Conservation (phyloP, 192 early-diverging fungal genomes). For the Backusella tarrabulga region DNA sequence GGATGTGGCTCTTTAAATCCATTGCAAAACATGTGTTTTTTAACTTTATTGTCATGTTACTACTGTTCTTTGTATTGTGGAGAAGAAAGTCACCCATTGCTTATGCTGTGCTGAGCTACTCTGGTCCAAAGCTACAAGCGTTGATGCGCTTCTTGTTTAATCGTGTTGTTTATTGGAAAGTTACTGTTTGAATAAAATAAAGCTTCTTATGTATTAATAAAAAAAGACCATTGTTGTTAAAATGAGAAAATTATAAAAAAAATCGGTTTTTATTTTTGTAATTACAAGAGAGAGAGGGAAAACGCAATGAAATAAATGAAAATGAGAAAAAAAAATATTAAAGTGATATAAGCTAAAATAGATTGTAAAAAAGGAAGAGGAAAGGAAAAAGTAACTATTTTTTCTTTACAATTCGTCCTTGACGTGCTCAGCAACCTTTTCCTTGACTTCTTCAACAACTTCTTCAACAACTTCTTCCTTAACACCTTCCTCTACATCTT, state of each 20-base stretch:
- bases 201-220: background rate
- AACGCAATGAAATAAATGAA: constrained; percentile 8
- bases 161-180: constrained; percentile 11
- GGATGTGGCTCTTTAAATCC: constrained; percentile 25
- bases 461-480: background rate
- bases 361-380: background rate
- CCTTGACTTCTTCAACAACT: constrained; percentile 12
- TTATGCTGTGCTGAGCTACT: constrained; percentile 22
- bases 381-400: background rate
- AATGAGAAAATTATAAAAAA: background rate
- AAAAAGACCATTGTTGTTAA: background rate
- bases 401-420: constrained; percentile 40
- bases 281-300: background rate
- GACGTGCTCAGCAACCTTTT: constrained; percentile 16
- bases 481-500: background rate
- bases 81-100: constrained; percentile 29
- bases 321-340: background rate
- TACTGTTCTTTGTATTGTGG: constrained; percentile 22
- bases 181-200: constrained; percentile 22
- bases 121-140: constrained; percentile 11
- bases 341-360: background rate
- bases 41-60: constrained; percentile 23
- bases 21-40: constrained; percentile 23
- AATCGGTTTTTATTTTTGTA: background rate
- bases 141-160: constrained; percentile 10